These are phyloP conservation scores for Paraleonurus japonicus DNA, from an alignment of 257 asterid genomes.

Conservation along the genomic window DNA sequence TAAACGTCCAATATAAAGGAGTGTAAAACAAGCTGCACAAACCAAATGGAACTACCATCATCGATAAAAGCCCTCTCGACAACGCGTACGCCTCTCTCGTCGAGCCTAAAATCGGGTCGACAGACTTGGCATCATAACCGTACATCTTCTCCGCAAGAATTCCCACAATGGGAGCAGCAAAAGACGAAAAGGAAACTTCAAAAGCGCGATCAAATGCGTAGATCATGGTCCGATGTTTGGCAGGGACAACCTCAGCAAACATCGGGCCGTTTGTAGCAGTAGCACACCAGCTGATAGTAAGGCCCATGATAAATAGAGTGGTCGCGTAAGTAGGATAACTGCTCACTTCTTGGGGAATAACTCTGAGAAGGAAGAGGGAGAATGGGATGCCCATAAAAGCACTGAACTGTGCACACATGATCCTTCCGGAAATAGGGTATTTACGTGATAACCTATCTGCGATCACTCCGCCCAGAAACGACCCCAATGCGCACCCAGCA, in stretches of 20 bases:
- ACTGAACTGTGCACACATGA: slow-evolving; percentile 94
- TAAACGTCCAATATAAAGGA: slow-evolving; percentile 84
- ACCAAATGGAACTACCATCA: slow-evolving; percentile 95
- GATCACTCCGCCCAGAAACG: slow-evolving; percentile 82
- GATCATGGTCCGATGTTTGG: slow-evolving; percentile 91
- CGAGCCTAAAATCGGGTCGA: slow-evolving; percentile 76
- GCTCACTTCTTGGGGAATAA: slow-evolving; percentile 58
- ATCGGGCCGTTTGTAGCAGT: slow-evolving; percentile 90
- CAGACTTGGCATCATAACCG: slow-evolving; percentile 73
- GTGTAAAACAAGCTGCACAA: slow-evolving; percentile 85
- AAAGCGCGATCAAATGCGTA: slow-evolving; percentile 94
- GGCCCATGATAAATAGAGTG: slow-evolving; percentile 85
- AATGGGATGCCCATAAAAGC: slow-evolving; percentile 93
- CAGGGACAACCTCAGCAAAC: slow-evolving; percentile 97
- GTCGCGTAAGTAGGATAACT: slow-evolving; percentile 65
- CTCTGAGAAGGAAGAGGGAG: slow-evolving; percentile 68
- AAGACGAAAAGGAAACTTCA: slow-evolving; percentile 87
- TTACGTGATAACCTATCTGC: slow-evolving; percentile 67
- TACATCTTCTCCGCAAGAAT: slow-evolving; percentile 83
- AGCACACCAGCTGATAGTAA: slow-evolving; percentile 89
- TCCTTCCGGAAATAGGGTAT: slow-evolving; percentile 78
- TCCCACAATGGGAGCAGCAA: slow-evolving; percentile 92
- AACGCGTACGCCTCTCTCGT: slow-evolving; percentile 69
- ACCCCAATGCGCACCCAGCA: slow-evolving; percentile 89
- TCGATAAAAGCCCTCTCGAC: slow-evolving; percentile 78